Percentiles rank a stretch among this genome's conserved stretches.
Evolutionary conservation across 1,284 basidiomycete genomes (phyloP).

Genomic region (Inonotus obliquus): DNA sequence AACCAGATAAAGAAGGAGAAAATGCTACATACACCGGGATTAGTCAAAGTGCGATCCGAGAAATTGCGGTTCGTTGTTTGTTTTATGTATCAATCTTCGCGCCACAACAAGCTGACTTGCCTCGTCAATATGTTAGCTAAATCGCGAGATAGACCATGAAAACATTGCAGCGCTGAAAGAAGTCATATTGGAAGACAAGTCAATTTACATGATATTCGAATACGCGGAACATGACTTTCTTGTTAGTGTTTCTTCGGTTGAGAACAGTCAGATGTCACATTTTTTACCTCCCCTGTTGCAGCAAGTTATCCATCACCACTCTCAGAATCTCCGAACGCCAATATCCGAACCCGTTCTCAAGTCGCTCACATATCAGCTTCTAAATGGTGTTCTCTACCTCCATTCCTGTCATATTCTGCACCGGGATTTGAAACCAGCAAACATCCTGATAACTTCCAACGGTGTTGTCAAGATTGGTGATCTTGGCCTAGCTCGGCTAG

Average conservation of each 20-base stretch:
- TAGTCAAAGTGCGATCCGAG: conserved; percentile 93
- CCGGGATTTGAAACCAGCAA: conserved; percentile 97
- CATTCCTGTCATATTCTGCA: conserved; percentile 95
- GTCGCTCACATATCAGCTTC: conserved; percentile 91
- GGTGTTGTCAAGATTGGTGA: conserved; percentile 98
- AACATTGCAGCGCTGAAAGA: conserved; percentile 91
- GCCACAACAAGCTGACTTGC: background rate
- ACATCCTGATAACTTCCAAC: conserved; percentile 87
- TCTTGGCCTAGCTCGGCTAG: conserved; percentile 87
- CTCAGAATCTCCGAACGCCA: conserved; percentile 76
- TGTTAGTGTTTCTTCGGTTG: conserved; percentile 40
- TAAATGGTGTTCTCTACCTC: conserved; percentile 92
- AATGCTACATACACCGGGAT: conserved; percentile 93
- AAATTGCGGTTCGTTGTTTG: conserved; percentile 76
- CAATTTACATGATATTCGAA: conserved; percentile 98
- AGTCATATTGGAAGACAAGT: conserved; percentile 96
- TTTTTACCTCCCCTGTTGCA: conserved; percentile 29
- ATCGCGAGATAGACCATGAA: conserved; percentile 90
- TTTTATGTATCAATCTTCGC: background rate
- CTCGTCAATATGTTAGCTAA: conserved; percentile 52
- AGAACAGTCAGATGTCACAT: background rate
- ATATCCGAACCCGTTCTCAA: conserved; percentile 83
- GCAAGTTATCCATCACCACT: conserved; percentile 99
- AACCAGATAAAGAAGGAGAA: conserved; percentile 97
- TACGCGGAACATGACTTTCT: conserved; percentile 99